Evolutionary conservation across 345 rosid species (phyloP), one percentile per base, ranked within the genome.

Genomic region (Schrenkiella parvula): DNA sequence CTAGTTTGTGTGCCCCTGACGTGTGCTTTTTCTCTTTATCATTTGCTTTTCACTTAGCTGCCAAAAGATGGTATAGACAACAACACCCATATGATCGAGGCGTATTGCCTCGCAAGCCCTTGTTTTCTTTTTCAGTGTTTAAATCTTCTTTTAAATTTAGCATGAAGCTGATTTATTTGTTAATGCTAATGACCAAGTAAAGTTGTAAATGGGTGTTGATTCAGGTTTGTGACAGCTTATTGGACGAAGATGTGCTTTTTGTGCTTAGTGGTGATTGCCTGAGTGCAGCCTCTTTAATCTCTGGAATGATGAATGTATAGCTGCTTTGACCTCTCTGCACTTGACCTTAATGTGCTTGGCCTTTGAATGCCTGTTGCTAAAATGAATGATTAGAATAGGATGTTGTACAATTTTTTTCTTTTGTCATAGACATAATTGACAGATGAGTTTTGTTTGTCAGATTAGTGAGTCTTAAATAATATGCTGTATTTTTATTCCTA

Each of bases 161-260:
- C 29, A 23, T 51, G 48, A 19, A 11, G 39, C 26, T 70, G 15
- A 7, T 50, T 23, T 67, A 1, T 17, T 25, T 67, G 71, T 38
- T 52, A 23, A 25, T 79, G 55, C 82, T 87, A 87, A 82, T 84
- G 81, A 78, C 78, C 39, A 67, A 38, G 25, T 82, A 85, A 84
- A 80, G 95, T 70, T 87, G 76, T 84, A 76, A 62, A 78, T 84
- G 90, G 83, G 78, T 87, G 78, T 85, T 89, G 84, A 82, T 83
- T 87, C 96, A 89, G 92, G 96, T 87, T 80, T 85, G 57, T 87
- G 87, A 87, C 85, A 84, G 90, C 92, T 79, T 89, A 79, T 89
- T 89, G 90, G 84, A 77, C 81, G 96, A 82, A 85, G 92, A 84
- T 89, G 31, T 23, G 90, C 87, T 85, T 83, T 77, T 85, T 81